These are phyloP conservation scores for Zygotorulaspora florentina DNA, from an alignment of 805 yeast species.

Conservation along the genomic window DNA sequence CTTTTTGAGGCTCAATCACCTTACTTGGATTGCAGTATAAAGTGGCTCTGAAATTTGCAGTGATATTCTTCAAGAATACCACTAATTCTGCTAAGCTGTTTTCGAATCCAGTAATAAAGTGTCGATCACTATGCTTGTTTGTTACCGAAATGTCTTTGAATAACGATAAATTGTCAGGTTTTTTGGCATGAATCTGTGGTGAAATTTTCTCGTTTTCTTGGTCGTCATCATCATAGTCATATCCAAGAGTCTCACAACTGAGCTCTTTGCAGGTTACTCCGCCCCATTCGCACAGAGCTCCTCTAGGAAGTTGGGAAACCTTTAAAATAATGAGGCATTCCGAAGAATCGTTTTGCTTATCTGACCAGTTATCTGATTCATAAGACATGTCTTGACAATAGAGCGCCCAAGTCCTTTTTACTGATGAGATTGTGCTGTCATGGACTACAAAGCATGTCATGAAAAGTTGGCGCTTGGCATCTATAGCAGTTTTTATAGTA, in stretches of 20 bases:
- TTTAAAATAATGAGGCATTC: constrained; percentile 46
- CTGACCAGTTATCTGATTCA: constrained; percentile 23
- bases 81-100: constrained; percentile 14
- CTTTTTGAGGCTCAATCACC: not conserved
- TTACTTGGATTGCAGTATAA: constrained; percentile 18
- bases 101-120: constrained; percentile 21
- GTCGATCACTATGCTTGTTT: constrained; percentile 6
- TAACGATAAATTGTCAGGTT: not conserved
- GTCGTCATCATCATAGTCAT: constrained; percentile 43
- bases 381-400: constrained; percentile 35
- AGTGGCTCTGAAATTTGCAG: constrained; percentile 13
- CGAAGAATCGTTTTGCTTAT: constrained; percentile 23
- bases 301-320: constrained; percentile 56
- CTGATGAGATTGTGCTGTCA: constrained; percentile 28
- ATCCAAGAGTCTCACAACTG: constrained; percentile 22
- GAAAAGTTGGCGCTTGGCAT: constrained; percentile 41
- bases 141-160: constrained; percentile 5
- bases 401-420: constrained; percentile 42
- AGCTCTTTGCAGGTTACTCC: constrained; percentile 50
- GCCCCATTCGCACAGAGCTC: constrained; percentile 71
- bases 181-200: not conserved
- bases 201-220: constrained; percentile 25
- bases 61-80: not conserved
- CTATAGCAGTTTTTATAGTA: constrained; percentile 54
- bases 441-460: constrained; percentile 55